A percentile compares a stretch with the other conserved stretches of the same genome.
Conservation (phyloP, 257 asterid genomes). For the Ajuga chamaepitys region DNA sequence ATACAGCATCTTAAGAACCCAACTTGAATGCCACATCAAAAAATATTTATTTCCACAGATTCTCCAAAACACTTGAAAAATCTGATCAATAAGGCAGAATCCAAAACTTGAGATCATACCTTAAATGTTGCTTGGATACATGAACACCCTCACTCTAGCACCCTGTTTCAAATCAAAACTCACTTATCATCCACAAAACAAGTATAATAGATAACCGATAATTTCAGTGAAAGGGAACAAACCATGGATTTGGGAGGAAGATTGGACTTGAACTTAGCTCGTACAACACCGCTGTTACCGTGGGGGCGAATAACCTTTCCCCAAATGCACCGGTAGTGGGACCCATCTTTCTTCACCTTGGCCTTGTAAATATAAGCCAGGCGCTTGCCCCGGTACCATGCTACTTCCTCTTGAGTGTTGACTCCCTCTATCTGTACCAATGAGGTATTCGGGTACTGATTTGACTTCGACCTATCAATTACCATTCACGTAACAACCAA, state of each 20-base stretch:
- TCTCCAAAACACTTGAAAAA: not conserved
- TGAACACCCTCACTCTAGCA: constrained; percentile 30
- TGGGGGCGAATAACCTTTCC: constrained; percentile 36
- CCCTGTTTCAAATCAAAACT: constrained; percentile 17
- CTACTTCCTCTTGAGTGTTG: constrained; percentile 32
- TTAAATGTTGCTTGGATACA: constrained; percentile 37
- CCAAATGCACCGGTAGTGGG: constrained; percentile 28
- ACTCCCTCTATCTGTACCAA: constrained; percentile 37
- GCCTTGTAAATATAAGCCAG: constrained; percentile 40
- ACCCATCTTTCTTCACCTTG: constrained; percentile 21
- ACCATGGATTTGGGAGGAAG: constrained; percentile 41
- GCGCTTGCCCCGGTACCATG: constrained; percentile 32
- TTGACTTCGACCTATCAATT: constrained; percentile 30
- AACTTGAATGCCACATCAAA: not conserved
- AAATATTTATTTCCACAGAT: not conserved
- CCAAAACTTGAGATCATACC: constrained; percentile 1
- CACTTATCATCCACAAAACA: not conserved
- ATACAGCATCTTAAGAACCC: not conserved
- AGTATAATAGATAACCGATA: not conserved
- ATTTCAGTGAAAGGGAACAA: not conserved
- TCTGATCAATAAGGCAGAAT: not conserved
- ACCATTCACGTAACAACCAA: too few relatives aligned
- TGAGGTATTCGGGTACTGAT: constrained; percentile 34
- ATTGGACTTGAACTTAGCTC: constrained; percentile 32
- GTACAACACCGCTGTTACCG: constrained; percentile 31